These are phyloP conservation scores for Fusarium musae DNA, from an alignment of 2,329 filamentous ascomycete genomes.

Conservation along the genomic window DNA sequence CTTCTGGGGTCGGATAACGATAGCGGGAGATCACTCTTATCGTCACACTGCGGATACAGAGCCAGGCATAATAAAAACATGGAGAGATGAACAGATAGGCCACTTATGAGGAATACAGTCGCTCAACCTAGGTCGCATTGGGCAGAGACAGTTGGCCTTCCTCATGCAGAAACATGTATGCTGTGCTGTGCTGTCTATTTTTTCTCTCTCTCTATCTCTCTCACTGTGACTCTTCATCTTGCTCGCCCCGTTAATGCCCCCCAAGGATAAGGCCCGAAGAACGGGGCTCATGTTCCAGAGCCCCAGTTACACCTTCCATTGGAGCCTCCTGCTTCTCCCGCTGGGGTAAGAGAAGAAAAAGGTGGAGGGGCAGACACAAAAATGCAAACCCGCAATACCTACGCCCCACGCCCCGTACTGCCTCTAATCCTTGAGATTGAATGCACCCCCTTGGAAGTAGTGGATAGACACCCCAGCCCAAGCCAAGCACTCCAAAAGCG, in stretches of 20 bases:
- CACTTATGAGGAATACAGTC: background rate
- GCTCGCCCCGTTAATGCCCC: conserved; percentile 35
- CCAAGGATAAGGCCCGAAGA: conserved; percentile 40
- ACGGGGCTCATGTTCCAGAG: conserved; percentile 41
- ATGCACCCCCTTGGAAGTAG: conserved; percentile 12
- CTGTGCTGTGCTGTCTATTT: conserved; percentile 8
- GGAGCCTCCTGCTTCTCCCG: conserved; percentile 46
- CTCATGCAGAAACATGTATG: conserved; percentile 1
- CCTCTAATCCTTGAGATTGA: conserved; percentile 13
- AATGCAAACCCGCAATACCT: conserved; percentile 7
- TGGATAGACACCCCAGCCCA: conserved; percentile 7
- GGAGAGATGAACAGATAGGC: conserved; percentile 6
- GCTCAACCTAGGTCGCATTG: conserved; percentile 1
- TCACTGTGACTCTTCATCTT: conserved; percentile 30
- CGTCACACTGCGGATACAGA: conserved; percentile 14
- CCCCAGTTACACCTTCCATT: conserved; percentile 36
- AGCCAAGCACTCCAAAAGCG: conserved; percentile 5
- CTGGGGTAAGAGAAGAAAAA: conserved; percentile 41
- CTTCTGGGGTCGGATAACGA: conserved; percentile 31
- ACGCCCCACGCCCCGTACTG: conserved; percentile 36
- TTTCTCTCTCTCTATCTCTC: background rate
- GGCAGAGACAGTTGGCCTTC: conserved; percentile 18
- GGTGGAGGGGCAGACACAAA: conserved; percentile 39
- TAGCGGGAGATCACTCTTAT: conserved; percentile 35
- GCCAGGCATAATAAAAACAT: background rate